These are phyloP conservation scores for Penicillium sp. DNA, from an alignment of 2,329 filamentous ascomycete genomes.

Conservation along the genomic window DNA sequence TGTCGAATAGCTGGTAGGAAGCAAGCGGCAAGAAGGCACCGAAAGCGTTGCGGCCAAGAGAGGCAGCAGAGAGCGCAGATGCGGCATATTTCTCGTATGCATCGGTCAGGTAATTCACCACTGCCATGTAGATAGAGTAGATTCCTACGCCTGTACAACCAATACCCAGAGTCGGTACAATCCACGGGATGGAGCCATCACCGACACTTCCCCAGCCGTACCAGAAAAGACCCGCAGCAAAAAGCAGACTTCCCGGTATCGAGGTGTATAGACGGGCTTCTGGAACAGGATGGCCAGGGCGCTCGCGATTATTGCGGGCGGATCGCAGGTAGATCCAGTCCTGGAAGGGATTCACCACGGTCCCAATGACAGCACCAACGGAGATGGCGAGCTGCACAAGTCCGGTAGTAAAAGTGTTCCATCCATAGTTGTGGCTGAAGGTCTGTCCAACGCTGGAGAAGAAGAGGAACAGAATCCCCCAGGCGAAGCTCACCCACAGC, in stretches of 20 bases:
- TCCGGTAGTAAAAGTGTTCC: conserved; percentile 30
- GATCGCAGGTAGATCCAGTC: conserved; percentile 25
- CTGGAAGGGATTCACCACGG: conserved; percentile 37
- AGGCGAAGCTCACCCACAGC: conserved; percentile 41
- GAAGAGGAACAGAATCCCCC: conserved; percentile 42
- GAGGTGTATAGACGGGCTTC: conserved; percentile 41
- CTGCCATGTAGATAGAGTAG: conserved; percentile 43
- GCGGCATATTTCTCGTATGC: conserved; percentile 46
- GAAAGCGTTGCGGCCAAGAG: conserved; percentile 41
- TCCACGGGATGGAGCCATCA: conserved; percentile 26
- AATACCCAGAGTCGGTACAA: conserved; percentile 28
- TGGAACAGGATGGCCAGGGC: conserved; percentile 36
- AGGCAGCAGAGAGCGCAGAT: conserved; percentile 43
- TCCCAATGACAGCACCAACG: conserved; percentile 39
- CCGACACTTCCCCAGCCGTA: conserved; percentile 30
- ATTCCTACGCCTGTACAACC: conserved; percentile 38
- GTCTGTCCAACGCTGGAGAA: conserved; percentile 39
- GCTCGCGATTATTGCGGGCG: conserved; percentile 27
- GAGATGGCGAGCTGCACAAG: conserved; percentile 40
- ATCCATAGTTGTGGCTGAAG: conserved; percentile 35
- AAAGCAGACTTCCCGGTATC: conserved; percentile 36
- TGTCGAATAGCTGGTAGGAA: conserved; percentile 36
- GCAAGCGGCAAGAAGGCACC: conserved; percentile 44
- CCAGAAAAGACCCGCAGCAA: conserved; percentile 32
- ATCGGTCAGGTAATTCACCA: conserved; percentile 45